Percentiles rank a stretch among this genome's conserved stretches.
phyloP scores from a whole-genome alignment of 2,329 filamentous ascomycete species.

The Pezicula rhizophila region DNA sequence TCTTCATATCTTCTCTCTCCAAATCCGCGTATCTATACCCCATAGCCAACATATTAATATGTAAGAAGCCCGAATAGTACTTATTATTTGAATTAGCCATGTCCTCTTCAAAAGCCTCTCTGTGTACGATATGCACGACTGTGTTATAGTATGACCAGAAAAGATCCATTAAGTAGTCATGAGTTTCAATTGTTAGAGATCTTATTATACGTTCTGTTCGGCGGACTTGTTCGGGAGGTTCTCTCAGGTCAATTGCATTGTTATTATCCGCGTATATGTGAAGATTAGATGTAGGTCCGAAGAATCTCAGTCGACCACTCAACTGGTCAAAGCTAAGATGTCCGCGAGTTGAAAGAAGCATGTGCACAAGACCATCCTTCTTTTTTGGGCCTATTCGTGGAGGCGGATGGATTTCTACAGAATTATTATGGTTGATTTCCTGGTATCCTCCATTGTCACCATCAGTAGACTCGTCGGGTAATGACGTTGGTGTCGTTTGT shows the following conservation, averaged over 20 bases:
- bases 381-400: constrained; percentile 31
- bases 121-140: constrained; percentile 43
- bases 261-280: constrained; percentile 41
- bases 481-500: constrained; percentile 11
- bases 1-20: constrained; percentile 40
- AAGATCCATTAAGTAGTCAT: constrained; percentile 45
- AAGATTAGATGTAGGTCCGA: constrained; percentile 47
- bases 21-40: constrained; percentile 46
- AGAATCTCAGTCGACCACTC: constrained; percentile 44
- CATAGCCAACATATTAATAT: constrained; percentile 45
- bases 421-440: constrained; percentile 3
- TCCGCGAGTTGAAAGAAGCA: constrained; percentile 42
- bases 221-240: constrained; percentile 39
- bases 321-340: constrained; percentile 46
- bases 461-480: constrained; percentile 12
- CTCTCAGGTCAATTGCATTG: constrained; percentile 28
- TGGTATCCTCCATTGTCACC: constrained; percentile 11
- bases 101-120: constrained; percentile 42
- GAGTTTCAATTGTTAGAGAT: constrained; percentile 38
- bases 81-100: constrained; percentile 38
- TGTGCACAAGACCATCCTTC: constrained; percentile 42
- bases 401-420: constrained; percentile 6
- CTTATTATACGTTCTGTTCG: constrained; percentile 42
- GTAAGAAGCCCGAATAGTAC: constrained; percentile 47
- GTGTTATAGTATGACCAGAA: constrained; percentile 49